Conservation (phyloP, 140 eudicot species). For the Anethum foeniculum region DNA sequence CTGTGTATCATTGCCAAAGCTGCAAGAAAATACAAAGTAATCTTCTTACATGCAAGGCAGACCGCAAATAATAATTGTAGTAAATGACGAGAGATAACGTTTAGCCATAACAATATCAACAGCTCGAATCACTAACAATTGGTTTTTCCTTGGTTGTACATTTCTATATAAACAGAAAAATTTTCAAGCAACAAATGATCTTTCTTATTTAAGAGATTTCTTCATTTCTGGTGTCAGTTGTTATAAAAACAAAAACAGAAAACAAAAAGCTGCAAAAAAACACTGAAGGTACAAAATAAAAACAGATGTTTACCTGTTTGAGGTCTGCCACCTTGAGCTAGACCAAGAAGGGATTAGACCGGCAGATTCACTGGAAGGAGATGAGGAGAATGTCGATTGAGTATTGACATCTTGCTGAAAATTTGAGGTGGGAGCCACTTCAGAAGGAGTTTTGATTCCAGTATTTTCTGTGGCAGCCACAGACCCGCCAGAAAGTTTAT, state of each 20-base stretch:
- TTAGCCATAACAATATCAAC: neutral
- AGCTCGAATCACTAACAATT: neutral
- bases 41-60: neutral
- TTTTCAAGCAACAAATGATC: neutral
- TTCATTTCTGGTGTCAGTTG: neutral
- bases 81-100: neutral
- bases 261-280: neutral
- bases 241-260: neutral
- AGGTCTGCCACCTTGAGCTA: slow-evolving; percentile 22
- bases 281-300: neutral
- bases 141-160: neutral
- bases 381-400: slow-evolving; percentile 19
- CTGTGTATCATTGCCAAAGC: slow-evolving; percentile 20
- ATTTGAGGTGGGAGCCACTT: slow-evolving; percentile 19
- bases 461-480: slow-evolving; percentile 14
- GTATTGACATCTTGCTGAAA: slow-evolving; percentile 16
- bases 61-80: neutral
- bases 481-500: slow-evolving; percentile 16
- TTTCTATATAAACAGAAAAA: neutral
- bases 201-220: neutral
- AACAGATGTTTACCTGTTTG: slow-evolving; percentile 32
- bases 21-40: slow-evolving; percentile 18
- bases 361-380: slow-evolving; percentile 22
- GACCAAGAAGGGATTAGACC: slow-evolving; percentile 13
- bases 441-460: slow-evolving; percentile 23